Conservation (phyloP, 441 rosid genomes). For the Brassica balearica region DNA sequence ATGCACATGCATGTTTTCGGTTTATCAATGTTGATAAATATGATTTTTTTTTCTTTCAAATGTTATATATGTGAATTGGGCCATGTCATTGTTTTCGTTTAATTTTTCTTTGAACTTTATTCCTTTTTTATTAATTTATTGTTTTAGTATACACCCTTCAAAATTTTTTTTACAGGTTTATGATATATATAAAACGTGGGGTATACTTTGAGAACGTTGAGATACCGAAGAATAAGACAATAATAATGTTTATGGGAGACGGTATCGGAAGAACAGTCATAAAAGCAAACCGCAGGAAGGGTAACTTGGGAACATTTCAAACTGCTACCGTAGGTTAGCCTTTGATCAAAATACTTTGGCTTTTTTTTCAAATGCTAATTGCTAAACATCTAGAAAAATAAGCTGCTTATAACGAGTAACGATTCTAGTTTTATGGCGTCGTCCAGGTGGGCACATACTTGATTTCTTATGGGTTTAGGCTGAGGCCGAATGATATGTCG, state of each 20-base stretch:
- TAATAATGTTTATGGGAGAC: conserved; percentile 59
- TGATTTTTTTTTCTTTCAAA: background rate
- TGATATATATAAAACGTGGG: conserved; percentile 62
- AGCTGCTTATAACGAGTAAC: background rate
- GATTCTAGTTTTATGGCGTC: background rate
- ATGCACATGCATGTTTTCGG: background rate
- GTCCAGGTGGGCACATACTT: background rate
- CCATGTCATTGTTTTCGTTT: background rate
- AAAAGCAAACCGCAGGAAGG: conserved; percentile 46
- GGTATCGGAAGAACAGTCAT: conserved; percentile 58
- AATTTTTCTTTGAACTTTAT: background rate
- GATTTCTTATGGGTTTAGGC: conserved; percentile 1
- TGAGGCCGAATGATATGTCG: background rate
- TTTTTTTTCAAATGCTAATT: background rate
- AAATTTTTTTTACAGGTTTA: conserved; percentile 38
- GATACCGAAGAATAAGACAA: conserved; percentile 46
- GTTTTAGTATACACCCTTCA: background rate
- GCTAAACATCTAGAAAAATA: background rate
- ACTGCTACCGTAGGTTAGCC: conserved; percentile 65
- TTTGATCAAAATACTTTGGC: conserved; percentile 1
- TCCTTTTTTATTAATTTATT: background rate
- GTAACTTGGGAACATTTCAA: conserved; percentile 53
- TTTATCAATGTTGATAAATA: background rate
- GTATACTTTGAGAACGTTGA: conserved; percentile 59
- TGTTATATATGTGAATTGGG: background rate